Conservation (phyloP, 768 basidiomycete species). For the Collybia sordida region DNA sequence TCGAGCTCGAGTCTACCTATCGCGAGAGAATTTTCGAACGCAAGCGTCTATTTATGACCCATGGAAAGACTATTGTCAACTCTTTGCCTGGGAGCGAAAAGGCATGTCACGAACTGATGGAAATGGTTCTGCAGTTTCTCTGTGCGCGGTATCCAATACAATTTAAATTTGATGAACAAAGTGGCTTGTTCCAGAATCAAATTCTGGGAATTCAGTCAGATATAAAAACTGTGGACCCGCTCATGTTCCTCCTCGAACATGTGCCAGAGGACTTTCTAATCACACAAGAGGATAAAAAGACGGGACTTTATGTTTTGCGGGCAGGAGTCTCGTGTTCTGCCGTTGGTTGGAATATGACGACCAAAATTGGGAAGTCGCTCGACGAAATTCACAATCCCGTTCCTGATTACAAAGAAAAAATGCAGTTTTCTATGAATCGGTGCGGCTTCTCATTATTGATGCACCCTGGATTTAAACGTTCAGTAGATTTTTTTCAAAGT, state of each 20-base stretch:
- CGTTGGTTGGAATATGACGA: slow-evolving; percentile 46
- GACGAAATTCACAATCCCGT: slow-evolving; percentile 47
- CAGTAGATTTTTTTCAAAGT: slow-evolving; percentile 45
- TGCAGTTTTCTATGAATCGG: slow-evolving; percentile 51
- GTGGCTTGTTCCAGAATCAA: slow-evolving; percentile 38
- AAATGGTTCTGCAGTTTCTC: slow-evolving; percentile 56
- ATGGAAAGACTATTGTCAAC: slow-evolving; percentile 42
- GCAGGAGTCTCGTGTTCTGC: slow-evolving; percentile 47
- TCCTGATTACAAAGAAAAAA: slow-evolving; percentile 49
- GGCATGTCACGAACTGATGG: slow-evolving; percentile 52
- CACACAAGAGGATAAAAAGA: slow-evolving; percentile 37
- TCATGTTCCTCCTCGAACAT: slow-evolving; percentile 46
- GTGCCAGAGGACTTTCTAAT: slow-evolving; percentile 54
- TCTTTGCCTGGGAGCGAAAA: slow-evolving; percentile 46
- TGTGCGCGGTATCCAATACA: slow-evolving; percentile 56
- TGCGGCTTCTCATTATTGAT: slow-evolving; percentile 13
- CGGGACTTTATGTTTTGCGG: slow-evolving; percentile 42
- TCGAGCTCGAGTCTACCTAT: slow-evolving; percentile 58
- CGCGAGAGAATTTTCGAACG: slow-evolving; percentile 41
- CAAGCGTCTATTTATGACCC: slow-evolving; percentile 32
- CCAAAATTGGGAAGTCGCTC: slow-evolving; percentile 48
- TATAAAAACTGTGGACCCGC: slow-evolving; percentile 28
- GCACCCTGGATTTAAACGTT: not conserved
- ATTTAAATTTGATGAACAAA: slow-evolving; percentile 36
- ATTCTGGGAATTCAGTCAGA: slow-evolving; percentile 36